A percentile compares a stretch with the other conserved stretches of the same genome.
Conservation (phyloP, 345 rosid species). For the Microthlaspi erraticum region DNA sequence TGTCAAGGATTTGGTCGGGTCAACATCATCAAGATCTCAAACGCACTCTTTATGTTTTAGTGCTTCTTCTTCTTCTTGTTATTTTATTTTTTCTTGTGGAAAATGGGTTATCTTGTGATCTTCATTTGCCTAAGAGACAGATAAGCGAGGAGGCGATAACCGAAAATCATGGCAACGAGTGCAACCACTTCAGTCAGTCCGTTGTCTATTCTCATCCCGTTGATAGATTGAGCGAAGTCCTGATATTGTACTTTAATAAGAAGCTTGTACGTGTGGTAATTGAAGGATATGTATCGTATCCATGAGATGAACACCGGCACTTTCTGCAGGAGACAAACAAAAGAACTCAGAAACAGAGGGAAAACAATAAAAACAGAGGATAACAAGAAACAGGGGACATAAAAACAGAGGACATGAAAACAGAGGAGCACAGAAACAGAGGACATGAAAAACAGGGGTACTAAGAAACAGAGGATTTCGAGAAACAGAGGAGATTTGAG, state of each 20-base stretch:
- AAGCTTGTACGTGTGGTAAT: constrained; percentile 94
- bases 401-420: constrained; percentile 21
- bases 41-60: constrained; percentile 16
- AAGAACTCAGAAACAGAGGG: constrained; percentile 7
- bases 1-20: constrained; percentile 32
- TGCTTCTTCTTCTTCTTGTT: constrained; percentile 37
- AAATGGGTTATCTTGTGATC: constrained; percentile 39
- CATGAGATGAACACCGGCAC: constrained; percentile 87
- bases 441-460: constrained; percentile 3
- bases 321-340: constrained; percentile 52
- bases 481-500: constrained; percentile 14
- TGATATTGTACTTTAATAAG: constrained; percentile 88
- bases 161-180: constrained; percentile 84
- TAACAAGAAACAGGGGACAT: constrained; percentile 11
- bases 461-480: constrained; percentile 11
- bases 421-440: constrained; percentile 3
- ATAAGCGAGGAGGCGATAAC: constrained; percentile 90
- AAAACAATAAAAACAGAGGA: background rate
- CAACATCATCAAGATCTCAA: constrained; percentile 31
- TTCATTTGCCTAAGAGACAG: constrained; percentile 79
- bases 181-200: constrained; percentile 72
- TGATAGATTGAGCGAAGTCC: constrained; percentile 47
- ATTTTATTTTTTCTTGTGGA: constrained; percentile 24
- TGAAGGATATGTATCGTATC: constrained; percentile 94
- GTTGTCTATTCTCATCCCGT: constrained; percentile 65